Conservation (phyloP, 148 eudicot genomes). For the Diospyros lotus region DNA sequence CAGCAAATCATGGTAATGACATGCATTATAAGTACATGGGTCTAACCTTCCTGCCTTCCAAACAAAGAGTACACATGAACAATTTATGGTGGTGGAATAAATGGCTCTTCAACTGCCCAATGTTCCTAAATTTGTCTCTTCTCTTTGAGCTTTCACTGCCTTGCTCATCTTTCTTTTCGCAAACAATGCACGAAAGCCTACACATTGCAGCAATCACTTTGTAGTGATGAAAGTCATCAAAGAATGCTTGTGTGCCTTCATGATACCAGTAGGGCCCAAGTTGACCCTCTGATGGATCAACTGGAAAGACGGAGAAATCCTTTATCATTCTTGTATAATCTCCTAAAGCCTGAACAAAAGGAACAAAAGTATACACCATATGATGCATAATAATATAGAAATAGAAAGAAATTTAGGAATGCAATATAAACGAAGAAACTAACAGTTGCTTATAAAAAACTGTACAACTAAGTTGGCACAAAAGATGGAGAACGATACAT, state of each 20-base stretch:
- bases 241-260: slow-evolving; percentile 73
- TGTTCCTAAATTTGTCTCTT: slow-evolving; percentile 45
- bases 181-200: slow-evolving; percentile 68
- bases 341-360: slow-evolving; percentile 59
- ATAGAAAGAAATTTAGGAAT: not conserved
- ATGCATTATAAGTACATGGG: not conserved
- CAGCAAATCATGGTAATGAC: not conserved
- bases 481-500: too few relatives aligned
- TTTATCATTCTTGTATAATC: slow-evolving; percentile 61
- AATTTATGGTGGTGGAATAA: slow-evolving; percentile 56
- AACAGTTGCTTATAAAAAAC: not conserved
- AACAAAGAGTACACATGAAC: slow-evolving; percentile 74
- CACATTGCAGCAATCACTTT: slow-evolving; percentile 87
- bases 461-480: not conserved
- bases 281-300: slow-evolving; percentile 53
- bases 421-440: not conserved
- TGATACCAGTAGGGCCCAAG: slow-evolving; percentile 70
- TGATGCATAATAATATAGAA: not conserved
- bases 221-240: slow-evolving; percentile 76
- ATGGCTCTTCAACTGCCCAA: slow-evolving; percentile 76
- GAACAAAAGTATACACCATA: not conserved
- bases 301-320: slow-evolving; percentile 58
- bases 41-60: slow-evolving; percentile 80
- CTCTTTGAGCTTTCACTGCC: slow-evolving; percentile 35
- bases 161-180: slow-evolving; percentile 55